Evolutionary conservation across 768 basidiomycete genomes (phyloP), one percentile per base, ranked within the genome.

Genomic region (Trametes cinnabarina): DNA sequence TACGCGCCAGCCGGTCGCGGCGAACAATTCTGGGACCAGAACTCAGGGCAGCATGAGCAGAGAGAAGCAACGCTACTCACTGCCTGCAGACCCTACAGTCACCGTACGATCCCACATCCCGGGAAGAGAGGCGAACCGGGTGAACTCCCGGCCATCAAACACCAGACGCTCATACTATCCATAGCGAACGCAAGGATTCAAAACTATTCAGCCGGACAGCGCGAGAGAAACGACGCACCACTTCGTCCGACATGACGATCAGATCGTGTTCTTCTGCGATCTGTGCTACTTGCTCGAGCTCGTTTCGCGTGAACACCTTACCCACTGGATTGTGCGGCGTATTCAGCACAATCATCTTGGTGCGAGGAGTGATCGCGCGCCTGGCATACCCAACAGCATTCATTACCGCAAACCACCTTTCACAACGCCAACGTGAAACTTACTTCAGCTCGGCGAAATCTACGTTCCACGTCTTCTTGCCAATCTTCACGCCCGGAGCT

Each of bases 61-160:
- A 34, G n/a, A n/a, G n/a, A 34, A 34, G 14, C 34, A 34, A 34
- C 34, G 34, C 5, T 10, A 66, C 72, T 74, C 73, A 92, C 93
- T 96, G 65, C 94, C 94, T 25, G 91, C 94, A 15, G 93, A 95
- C 28, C 89, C 86, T 46, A 97, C 92, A 3, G 95, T 98, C 40
- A 99, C 85, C 0, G 96, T 99, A 42, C 96, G 86, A 61, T 98
- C 91, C 95, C 95, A 98, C 92, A 98, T 97, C 20, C 94, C 92
- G 4, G 94, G 95, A n/a, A 99, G 79, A 28, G 78, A 90, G 1
- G 95, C 95, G 65, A 98, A 88, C 56, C 95, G 87, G 51, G 94
- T 77, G 71, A 98, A 96, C 65, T 96, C 87, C 66, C 86, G 86
- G 19, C 80, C 83, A 64, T 94, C 91, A 63, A 87, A 97, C 14